These are phyloP conservation scores for Poa pratensis DNA, from an alignment of 176 grass and related monocot species.

Conservation along the genomic window DNA sequence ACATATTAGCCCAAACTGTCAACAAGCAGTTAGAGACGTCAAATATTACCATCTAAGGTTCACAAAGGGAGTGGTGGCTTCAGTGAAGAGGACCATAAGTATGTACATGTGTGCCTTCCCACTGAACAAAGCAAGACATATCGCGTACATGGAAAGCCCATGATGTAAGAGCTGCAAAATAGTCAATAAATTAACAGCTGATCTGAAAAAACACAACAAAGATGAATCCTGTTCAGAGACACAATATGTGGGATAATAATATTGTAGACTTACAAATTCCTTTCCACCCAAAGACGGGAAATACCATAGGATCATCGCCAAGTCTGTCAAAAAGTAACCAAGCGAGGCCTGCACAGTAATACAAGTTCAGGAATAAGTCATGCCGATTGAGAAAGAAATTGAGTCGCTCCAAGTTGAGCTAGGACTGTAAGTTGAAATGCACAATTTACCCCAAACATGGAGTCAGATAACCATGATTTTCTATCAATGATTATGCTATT, in stretches of 20 bases:
- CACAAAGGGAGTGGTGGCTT: slow-evolving; percentile 87
- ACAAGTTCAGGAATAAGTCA: not conserved
- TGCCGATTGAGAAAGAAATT: slow-evolving; percentile 3
- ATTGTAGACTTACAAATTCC: slow-evolving; percentile 76
- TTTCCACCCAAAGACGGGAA: slow-evolving; percentile 88
- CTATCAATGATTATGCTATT: slow-evolving; percentile 47
- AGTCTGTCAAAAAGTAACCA: slow-evolving; percentile 83
- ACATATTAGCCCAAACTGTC: not conserved
- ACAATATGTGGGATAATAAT: not conserved
- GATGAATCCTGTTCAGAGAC: not conserved
- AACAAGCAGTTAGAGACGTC: not conserved
- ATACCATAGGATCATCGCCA: slow-evolving; percentile 66
- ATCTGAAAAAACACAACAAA: not conserved
- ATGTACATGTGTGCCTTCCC: slow-evolving; percentile 90
- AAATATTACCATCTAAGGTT: slow-evolving; percentile 87
- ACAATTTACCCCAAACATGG: slow-evolving; percentile 70
- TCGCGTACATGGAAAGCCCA: slow-evolving; percentile 78
- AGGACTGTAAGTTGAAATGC: not conserved
- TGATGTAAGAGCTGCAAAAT: slow-evolving; percentile 80
- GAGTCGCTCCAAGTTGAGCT: not conserved
- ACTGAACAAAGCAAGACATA: slow-evolving; percentile 69
- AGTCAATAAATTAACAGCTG: slow-evolving; percentile 1
- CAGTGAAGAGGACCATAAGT: slow-evolving; percentile 86
- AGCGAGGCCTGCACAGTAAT: slow-evolving; percentile 57
- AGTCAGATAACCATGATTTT: slow-evolving; percentile 74